Evolutionary conservation across 2,329 filamentous ascomycete species (phyloP).

Genomic region (Escovopsis sp.): DNA sequence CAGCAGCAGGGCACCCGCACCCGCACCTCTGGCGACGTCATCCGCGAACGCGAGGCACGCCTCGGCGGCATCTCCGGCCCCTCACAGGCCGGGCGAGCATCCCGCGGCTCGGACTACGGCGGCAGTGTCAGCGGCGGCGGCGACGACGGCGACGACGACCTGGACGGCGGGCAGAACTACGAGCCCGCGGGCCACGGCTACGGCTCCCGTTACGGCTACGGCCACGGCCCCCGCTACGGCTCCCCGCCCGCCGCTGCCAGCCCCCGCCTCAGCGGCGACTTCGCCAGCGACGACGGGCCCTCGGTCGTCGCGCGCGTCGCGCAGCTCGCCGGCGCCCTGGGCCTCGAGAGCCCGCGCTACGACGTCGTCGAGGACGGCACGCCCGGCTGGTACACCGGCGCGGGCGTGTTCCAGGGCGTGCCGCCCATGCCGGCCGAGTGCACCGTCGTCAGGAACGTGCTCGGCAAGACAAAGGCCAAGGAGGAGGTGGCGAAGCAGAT

Average conservation of each 20-base stretch:
- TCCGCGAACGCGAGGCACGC: background rate
- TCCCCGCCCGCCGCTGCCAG: background rate
- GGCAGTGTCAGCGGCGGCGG: background rate
- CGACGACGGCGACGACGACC: too few species aligned
- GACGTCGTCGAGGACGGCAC: conserved; percentile 10
- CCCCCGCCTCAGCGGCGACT: background rate
- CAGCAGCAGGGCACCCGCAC: background rate
- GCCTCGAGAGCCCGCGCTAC: conserved; percentile 21
- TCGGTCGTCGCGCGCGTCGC: conserved; percentile 14
- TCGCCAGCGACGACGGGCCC: conserved; percentile 3
- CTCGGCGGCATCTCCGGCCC: background rate
- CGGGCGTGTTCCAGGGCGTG: conserved; percentile 18
- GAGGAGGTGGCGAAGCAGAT: conserved; percentile 26
- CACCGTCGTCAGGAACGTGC: conserved; percentile 19
- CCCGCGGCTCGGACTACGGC: background rate
- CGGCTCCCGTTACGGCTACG: too few species aligned
- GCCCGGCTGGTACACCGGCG: conserved; percentile 21
- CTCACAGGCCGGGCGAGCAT: background rate
- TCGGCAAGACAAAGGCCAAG: conserved; percentile 21
- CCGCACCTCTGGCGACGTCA: background rate
- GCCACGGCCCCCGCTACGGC: too few species aligned
- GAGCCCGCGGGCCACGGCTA: too few species aligned
- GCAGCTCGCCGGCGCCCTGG: conserved; percentile 19
- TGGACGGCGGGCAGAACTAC: too few species aligned
- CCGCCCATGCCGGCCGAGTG: conserved; percentile 17